Evolutionary conservation across 768 basidiomycete species (phyloP).

Genomic region (Rhodosporidiobolus odoratus): DNA sequence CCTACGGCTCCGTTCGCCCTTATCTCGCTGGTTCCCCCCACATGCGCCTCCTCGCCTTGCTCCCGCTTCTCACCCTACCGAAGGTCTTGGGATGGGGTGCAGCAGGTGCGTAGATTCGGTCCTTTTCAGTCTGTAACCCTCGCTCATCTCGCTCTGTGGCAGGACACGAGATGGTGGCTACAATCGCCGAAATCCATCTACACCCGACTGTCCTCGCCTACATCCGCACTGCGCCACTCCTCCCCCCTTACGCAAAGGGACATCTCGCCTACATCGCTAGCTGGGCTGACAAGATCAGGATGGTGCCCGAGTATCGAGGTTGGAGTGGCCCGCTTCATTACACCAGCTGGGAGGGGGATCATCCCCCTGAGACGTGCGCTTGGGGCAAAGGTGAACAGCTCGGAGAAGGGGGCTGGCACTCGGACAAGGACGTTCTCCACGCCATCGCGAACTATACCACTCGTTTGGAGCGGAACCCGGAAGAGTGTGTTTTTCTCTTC

Average conservation of each 20-base stretch:
- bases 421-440: slow-evolving; percentile 63
- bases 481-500: slow-evolving; percentile 21
- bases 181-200: slow-evolving; percentile 87
- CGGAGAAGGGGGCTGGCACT: slow-evolving; percentile 55
- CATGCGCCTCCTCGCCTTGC: too few species aligned
- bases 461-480: slow-evolving; percentile 23
- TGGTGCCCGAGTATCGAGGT: slow-evolving; percentile 21
- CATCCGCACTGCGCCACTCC: slow-evolving; percentile 49
- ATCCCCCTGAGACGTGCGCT: slow-evolving; percentile 64
- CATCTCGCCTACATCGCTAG: slow-evolving; percentile 75
- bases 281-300: slow-evolving; percentile 73
- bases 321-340: slow-evolving; percentile 37
- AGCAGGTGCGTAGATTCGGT: too few species aligned
- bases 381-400: slow-evolving; percentile 16
- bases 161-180: slow-evolving; percentile 84
- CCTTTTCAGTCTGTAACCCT: neutral
- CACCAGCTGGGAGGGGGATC: slow-evolving; percentile 6
- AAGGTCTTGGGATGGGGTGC: too few species aligned
- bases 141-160: neutral
- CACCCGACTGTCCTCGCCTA: slow-evolving; percentile 57
- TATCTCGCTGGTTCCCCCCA: too few species aligned
- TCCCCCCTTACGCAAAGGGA: slow-evolving; percentile 57
- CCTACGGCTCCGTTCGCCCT: too few species aligned
- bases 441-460: slow-evolving; percentile 64
- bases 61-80: too few species aligned